Percentiles rank a stretch among this genome's conserved stretches.
Conservation (phyloP, 2,329 filamentous ascomycete species). For the Apiospora hydei region DNA sequence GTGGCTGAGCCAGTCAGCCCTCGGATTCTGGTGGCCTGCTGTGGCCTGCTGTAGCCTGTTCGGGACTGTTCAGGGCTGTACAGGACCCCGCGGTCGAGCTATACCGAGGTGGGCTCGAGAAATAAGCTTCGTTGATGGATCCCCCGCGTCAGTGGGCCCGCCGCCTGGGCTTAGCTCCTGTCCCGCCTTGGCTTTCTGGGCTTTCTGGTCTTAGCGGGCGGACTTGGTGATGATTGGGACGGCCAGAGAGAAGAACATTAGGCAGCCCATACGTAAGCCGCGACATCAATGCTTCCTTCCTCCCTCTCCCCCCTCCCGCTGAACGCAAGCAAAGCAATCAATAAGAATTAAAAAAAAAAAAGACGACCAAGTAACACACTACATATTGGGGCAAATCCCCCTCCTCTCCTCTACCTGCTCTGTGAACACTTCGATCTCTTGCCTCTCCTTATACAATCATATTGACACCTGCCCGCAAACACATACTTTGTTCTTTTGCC, state of each 20-base stretch:
- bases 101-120: slow-evolving; percentile 5
- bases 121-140: slow-evolving; percentile 17
- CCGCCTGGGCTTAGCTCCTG: slow-evolving; percentile 4
- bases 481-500: neutral
- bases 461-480: neutral
- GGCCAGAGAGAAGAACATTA: slow-evolving; percentile 10
- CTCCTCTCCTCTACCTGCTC: neutral
- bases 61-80: neutral
- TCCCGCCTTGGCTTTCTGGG: neutral
- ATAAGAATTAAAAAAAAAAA: neutral
- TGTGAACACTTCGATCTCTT: neutral
- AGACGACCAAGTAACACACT: neutral
- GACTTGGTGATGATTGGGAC: slow-evolving; percentile 10
- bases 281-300: neutral
- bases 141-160: neutral
- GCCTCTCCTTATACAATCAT: neutral
- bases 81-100: neutral
- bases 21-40: neutral
- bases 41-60: neutral
- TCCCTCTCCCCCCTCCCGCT: neutral
- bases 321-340: neutral
- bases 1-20: slow-evolving; percentile 16
- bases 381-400: neutral
- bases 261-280: slow-evolving; percentile 22
- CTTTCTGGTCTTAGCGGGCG: neutral